Evolutionary conservation across 2,329 filamentous ascomycete species (phyloP).

Genomic region (Pestalotiopsis sp.): DNA sequence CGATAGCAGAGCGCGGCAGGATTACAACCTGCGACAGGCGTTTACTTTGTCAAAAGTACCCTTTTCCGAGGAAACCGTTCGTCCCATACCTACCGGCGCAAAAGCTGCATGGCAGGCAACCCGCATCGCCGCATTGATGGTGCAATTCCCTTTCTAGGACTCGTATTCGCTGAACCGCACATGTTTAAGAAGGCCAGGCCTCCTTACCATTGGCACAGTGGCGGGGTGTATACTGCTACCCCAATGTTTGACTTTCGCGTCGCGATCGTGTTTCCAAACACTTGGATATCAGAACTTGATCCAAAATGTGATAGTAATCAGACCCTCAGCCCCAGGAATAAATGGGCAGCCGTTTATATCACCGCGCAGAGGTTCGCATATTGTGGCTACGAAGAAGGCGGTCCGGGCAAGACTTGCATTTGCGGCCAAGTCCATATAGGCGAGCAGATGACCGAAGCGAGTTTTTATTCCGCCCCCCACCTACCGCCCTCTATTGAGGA

Average conservation of each 20-base stretch:
- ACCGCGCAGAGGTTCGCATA: background rate
- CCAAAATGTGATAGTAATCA: background rate
- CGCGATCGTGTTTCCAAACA: background rate
- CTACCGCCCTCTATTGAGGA: background rate
- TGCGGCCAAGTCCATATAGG: background rate
- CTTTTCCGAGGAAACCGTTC: background rate
- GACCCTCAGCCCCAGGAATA: background rate
- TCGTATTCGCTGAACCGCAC: background rate
- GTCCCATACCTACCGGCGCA: background rate
- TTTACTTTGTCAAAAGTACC: background rate
- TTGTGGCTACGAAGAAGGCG: background rate
- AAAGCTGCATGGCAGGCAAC: background rate
- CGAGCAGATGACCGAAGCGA: slow-evolving; percentile 6
- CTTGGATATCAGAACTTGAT: background rate
- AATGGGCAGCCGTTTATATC: background rate
- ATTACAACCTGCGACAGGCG: background rate
- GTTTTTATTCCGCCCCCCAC: background rate
- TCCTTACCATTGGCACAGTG: too few species aligned
- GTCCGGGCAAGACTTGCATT: slow-evolving; percentile 3
- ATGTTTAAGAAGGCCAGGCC: too few species aligned
- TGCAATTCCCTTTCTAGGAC: background rate
- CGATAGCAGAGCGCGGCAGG: background rate
- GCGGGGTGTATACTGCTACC: background rate
- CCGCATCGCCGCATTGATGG: background rate
- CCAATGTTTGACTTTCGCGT: background rate